phyloP scores from a whole-genome alignment of 2,329 filamentous ascomycete genomes.

The Talaromyces sp. region DNA sequence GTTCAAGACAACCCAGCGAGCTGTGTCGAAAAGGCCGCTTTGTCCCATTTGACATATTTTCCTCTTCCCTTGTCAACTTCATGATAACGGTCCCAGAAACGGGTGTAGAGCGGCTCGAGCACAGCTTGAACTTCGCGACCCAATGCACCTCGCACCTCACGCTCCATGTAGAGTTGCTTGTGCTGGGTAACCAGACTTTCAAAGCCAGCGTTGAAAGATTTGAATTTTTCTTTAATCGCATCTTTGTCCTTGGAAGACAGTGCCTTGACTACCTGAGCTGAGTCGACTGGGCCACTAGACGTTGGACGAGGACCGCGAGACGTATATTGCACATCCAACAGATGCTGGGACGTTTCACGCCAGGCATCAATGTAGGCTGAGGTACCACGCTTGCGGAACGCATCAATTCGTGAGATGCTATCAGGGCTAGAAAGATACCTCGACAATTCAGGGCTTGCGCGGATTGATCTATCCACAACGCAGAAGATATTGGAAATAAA shows the following conservation, averaged over 20 bases:
- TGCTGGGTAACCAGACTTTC: constrained; percentile 83
- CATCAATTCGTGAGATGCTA: constrained; percentile 65
- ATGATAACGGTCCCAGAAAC: constrained; percentile 96
- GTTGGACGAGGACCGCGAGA: constrained; percentile 66
- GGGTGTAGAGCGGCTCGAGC: constrained; percentile 87
- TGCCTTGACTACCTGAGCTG: constrained; percentile 75
- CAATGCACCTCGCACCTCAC: constrained; percentile 76
- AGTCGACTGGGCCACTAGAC: constrained; percentile 65
- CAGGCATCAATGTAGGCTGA: constrained; percentile 79
- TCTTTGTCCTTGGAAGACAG: constrained; percentile 90
- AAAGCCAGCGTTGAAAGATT: constrained; percentile 82
- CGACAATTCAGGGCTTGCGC: constrained; percentile 67
- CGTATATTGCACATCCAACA: constrained; percentile 90
- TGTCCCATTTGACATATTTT: constrained; percentile 98
- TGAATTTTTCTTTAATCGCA: constrained; percentile 93
- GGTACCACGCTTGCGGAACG: constrained; percentile 82
- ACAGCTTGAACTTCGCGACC: constrained; percentile 82
- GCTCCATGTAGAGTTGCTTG: constrained; percentile 82
- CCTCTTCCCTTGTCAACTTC: constrained; percentile 97
- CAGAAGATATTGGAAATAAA: constrained; percentile 86
- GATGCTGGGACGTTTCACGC: constrained; percentile 77
- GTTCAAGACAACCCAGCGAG: constrained; percentile 42
- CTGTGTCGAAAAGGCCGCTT: constrained; percentile 66
- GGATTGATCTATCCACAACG: constrained; percentile 79
- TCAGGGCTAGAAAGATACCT: constrained; percentile 61